These are phyloP conservation scores for Boletus rubroflammeus DNA, from an alignment of 768 basidiomycete genomes.

Conservation along the genomic window DNA sequence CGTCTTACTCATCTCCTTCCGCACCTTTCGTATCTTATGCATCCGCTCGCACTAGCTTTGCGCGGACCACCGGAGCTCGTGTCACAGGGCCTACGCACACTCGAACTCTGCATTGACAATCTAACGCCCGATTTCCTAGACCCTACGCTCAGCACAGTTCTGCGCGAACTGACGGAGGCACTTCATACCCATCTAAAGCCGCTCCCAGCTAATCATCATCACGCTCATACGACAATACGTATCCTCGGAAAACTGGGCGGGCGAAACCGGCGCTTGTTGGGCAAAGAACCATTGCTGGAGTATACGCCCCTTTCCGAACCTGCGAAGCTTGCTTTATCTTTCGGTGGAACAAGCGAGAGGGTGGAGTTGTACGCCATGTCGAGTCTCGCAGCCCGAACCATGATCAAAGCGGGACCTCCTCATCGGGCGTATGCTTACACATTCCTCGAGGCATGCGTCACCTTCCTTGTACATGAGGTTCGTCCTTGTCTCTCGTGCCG, in stretches of 20 bases:
- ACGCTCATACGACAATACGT: constrained; percentile 91
- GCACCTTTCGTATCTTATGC: constrained; percentile 93
- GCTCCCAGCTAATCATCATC: constrained; percentile 80
- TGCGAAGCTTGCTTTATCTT: constrained; percentile 68
- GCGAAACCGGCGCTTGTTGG: constrained; percentile 81
- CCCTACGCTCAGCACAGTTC: constrained; percentile 88
- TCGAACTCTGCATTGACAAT: constrained; percentile 99
- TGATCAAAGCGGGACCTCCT: constrained; percentile 46
- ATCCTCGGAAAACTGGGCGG: constrained; percentile 97
- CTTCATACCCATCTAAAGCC: constrained; percentile 90
- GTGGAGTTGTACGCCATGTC: constrained; percentile 68
- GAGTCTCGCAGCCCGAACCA: constrained; percentile 57
- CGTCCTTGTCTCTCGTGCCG: not conserved
- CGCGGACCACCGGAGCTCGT: constrained; percentile 86
- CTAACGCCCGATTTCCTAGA: constrained; percentile 97
- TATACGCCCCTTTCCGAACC: constrained; percentile 70
- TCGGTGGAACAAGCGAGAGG: constrained; percentile 59
- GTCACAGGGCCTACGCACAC: constrained; percentile 90
- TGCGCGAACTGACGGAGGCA: constrained; percentile 92
- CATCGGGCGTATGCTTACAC: constrained; percentile 56
- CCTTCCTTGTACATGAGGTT: constrained; percentile 77
- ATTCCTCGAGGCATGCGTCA: constrained; percentile 67
- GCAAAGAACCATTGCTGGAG: constrained; percentile 71
- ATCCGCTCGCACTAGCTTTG: constrained; percentile 88
- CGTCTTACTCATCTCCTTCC: constrained; percentile 94